Conservation (phyloP, 2,329 filamentous ascomycete species). For the Diaporthe vaccinii region DNA sequence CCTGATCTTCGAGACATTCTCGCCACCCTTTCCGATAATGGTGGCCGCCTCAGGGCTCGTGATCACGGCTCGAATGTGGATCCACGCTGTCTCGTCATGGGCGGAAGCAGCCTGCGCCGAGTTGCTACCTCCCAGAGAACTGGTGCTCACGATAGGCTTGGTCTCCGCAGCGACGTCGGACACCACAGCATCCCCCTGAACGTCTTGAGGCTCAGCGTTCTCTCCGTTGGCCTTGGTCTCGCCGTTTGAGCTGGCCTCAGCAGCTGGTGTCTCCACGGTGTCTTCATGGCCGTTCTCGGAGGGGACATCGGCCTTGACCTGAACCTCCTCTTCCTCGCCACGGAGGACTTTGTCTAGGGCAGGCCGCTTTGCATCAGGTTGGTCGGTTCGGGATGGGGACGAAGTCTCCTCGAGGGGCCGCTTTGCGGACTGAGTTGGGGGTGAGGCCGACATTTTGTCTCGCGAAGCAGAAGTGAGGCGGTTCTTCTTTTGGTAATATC, state of each 20-base stretch:
- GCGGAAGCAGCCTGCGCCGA: constrained; percentile 62
- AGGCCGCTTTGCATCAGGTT: constrained; percentile 96
- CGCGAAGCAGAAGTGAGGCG: constrained; percentile 51
- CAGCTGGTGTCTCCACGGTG: constrained; percentile 48
- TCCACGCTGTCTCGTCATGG: constrained; percentile 95
- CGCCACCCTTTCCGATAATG: constrained; percentile 97
- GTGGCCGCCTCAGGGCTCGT: constrained; percentile 97
- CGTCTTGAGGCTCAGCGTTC: constrained; percentile 66
- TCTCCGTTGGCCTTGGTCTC: constrained; percentile 64
- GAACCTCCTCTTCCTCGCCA: constrained; percentile 72
- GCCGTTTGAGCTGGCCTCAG: constrained; percentile 63
- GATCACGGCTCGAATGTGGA: constrained; percentile 96
- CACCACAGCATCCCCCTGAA: constrained; percentile 77
- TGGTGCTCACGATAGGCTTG: constrained; percentile 60
- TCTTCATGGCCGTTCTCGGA: constrained; percentile 53
- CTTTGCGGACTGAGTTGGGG: constrained; percentile 81
- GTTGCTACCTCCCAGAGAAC: constrained; percentile 49
- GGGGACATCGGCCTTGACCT: constrained; percentile 59
- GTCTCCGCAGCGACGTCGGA: constrained; percentile 70
- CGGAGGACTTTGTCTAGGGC: constrained; percentile 93
- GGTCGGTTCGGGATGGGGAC: constrained; percentile 91
- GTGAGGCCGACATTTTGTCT: constrained; percentile 80
- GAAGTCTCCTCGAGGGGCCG: constrained; percentile 97
- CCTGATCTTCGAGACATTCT: constrained; percentile 98
- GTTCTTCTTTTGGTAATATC: constrained; percentile 56